Evolutionary conservation across 768 basidiomycete genomes (phyloP).

Genomic region (Pisolithus albus): DNA sequence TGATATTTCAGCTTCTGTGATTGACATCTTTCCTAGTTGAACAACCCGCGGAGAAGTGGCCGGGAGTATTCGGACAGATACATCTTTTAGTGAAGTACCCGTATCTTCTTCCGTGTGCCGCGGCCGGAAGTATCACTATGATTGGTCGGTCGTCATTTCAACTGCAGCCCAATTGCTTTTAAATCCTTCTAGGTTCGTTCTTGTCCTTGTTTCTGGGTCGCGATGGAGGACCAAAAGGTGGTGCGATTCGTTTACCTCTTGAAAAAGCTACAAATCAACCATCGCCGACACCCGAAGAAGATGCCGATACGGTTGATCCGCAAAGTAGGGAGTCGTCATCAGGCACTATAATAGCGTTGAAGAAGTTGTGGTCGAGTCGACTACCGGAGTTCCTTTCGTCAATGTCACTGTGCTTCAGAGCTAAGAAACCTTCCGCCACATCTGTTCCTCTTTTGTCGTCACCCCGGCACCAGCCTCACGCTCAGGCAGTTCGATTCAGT

Average conservation of each 20-base stretch:
- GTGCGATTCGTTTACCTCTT: constrained; percentile 71
- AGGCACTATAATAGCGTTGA: constrained; percentile 35
- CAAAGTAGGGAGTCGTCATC: constrained; percentile 33
- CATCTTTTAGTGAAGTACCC: constrained; percentile 74
- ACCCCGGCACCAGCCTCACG: constrained; percentile 42
- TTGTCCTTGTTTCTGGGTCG: constrained; percentile 83
- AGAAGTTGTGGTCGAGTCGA: constrained; percentile 44
- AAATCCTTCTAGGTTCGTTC: constrained; percentile 55
- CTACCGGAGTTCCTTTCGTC: constrained; percentile 56
- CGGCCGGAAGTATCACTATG: constrained; percentile 73
- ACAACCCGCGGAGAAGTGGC: constrained; percentile 83
- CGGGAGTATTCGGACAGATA: constrained; percentile 57
- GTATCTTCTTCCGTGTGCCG: constrained; percentile 80
- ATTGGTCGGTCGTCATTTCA: constrained; percentile 39
- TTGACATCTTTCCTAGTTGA: constrained; percentile 48
- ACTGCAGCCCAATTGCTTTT: not conserved
- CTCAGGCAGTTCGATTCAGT: constrained; percentile 51
- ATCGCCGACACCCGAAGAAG: constrained; percentile 64
- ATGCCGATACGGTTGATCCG: constrained; percentile 43
- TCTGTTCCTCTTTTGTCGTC: constrained; percentile 43
- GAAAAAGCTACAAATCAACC: constrained; percentile 56
- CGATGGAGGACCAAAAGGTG: constrained; percentile 86
- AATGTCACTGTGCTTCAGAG: constrained; percentile 39
- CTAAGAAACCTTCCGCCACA: constrained; percentile 25
- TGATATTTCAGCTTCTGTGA: not conserved